These are phyloP conservation scores for Diaporthe caulivora DNA, from an alignment of 2,329 filamentous ascomycete genomes.

Conservation along the genomic window DNA sequence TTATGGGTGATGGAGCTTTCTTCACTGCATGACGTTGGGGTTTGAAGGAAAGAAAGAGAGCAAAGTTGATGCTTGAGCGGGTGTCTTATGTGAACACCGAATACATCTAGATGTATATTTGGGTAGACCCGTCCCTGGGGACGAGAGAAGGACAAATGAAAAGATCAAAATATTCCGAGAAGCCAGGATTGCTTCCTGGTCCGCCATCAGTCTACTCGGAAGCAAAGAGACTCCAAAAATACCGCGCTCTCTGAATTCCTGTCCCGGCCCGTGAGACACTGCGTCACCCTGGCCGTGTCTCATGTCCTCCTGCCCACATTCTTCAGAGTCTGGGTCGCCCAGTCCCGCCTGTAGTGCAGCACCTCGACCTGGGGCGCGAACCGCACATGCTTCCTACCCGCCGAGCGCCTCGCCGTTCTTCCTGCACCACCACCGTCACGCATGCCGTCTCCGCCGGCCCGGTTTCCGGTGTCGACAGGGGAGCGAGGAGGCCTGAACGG, in stretches of 20 bases:
- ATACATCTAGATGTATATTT: constrained; percentile 28
- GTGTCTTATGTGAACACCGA: constrained; percentile 2
- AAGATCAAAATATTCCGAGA: constrained; percentile 1
- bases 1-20: constrained; percentile 7
- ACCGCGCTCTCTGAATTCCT: neutral
- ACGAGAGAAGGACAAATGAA: neutral
- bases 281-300: neutral
- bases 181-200: neutral
- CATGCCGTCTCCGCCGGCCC: neutral
- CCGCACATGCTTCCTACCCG: constrained; percentile 16
- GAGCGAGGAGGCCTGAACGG: neutral
- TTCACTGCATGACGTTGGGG: neutral
- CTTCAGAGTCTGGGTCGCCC: neutral
- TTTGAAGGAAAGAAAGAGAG: constrained; percentile 13
- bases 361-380: constrained; percentile 2
- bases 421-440: neutral
- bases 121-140: neutral
- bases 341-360: constrained; percentile 12
- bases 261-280: neutral
- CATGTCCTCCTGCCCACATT: neutral
- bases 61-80: neutral
- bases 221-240: neutral
- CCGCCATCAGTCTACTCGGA: neutral
- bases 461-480: neutral
- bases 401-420: neutral